Evolutionary conservation across 2,329 filamentous ascomycete genomes (phyloP), one percentile per base, ranked within the genome.

Genomic region (Coniochaeta prunicola): DNA sequence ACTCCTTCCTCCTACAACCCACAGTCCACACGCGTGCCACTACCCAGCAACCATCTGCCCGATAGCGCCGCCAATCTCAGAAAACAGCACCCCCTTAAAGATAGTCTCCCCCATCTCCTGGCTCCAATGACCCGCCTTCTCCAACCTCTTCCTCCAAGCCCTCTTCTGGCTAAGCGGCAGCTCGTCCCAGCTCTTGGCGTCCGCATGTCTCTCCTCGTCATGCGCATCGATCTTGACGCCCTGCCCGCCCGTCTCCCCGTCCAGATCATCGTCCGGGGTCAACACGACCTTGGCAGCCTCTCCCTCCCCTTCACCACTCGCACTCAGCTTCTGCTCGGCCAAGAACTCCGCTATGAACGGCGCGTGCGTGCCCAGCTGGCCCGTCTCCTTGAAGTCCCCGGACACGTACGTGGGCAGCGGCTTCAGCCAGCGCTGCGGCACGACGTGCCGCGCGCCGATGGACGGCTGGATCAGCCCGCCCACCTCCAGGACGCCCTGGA

Each of bases 1-100:
- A 28, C 45, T 28, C 45, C 21, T 17, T 17, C 26, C 45, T 28
- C 26, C 13, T 21, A 17, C 12, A 17, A 7, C 24, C 24, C 21
- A 3, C 40, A 42, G 9, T 24, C 19, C 9, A 26, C 40, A 26
- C 13, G 17, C 10, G 9, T 13, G 9, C 42, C 42, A 19, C 48
- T 55, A 54, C 17, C 57, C 31, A 36, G 69, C 76, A 57, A 83
- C 75, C 53, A 79, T 76, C 31, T 74, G 76, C 5, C 84, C 82
- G 17, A 89, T 83, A 57, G 79, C 74, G 2, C 83, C 87, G 1
- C 82, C 88, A 63, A 90, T 77, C 73, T 91, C 83, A 21, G 86
- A 83, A 73, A 96, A 96, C 62, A 96, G 75, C 33, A 96, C 82
- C 2, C 90, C 89, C 73, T 87, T 85, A 64, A 96, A 81, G 31